Base-by-base conservation (phyloP, 192 early-diverging fungal species). In the Coemansia sp. region DNA sequence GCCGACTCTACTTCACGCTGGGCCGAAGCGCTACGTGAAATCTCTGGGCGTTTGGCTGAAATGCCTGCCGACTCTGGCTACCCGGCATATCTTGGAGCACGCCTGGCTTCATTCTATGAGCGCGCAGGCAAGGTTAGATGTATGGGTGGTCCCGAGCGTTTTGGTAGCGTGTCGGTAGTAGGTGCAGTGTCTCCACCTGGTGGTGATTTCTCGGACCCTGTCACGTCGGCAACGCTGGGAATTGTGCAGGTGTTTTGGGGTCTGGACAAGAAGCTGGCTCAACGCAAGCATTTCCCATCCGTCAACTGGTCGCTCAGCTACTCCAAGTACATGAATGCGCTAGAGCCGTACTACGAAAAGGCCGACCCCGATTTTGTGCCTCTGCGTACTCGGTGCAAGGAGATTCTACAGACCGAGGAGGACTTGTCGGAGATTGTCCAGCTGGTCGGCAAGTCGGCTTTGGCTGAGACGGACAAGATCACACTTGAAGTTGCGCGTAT, bases 161-260 rank as follows among this genome's bases (percentile, higher is more conserved):
- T 92, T 55, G 97, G 97, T 53, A 92, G 88, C 68, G 96, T 99
- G 50, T 90, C 88, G 45, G 95, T 99, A 36, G 97, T 99, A 21
- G 97, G 95, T 40, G 97, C 97, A 55, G 97, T 99, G n/a, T 99
- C 97, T 2, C 97, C 97, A 38, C 96, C 97, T 9, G 97, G 97
- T 64, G 97, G 97, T 82, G 97, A 99, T 76, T 98, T 96, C 74
- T 94, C 96, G 45, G 97, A 99, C 80, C 95, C 97, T 23, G 97
- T 99, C 18, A 99, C 97, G 14, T 80, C 90, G 19, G 88, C 97
- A 12, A 99, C 97, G 2, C 82, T 99, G 47, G 85, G 94, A 81
- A 99, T 99, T 80, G 97, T 99, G 3, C 97, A 99, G 74, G 97
- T 99, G 46, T 99, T 99, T 86, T 99, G 97, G 97, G 97, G 95